Evolutionary conservation across 2,329 filamentous ascomycete genomes (phyloP).

Genomic region (Ophiostoma ulmi): DNA sequence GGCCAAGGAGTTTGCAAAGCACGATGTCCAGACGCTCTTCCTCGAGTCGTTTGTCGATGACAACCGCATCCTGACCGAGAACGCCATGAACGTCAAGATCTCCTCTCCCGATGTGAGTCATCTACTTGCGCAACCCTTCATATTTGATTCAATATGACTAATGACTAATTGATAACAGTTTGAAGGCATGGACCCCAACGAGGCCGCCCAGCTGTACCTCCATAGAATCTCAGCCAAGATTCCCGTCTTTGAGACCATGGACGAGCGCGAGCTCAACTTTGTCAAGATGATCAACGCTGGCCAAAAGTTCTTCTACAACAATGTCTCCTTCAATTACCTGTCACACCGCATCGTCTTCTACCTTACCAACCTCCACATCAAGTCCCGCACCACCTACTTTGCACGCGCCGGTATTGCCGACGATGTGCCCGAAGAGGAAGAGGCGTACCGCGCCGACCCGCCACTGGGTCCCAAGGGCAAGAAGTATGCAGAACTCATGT

Average conservation of each 20-base stretch:
- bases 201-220: slow-evolving; percentile 88
- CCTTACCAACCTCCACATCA: slow-evolving; percentile 94
- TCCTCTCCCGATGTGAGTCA: slow-evolving; percentile 79
- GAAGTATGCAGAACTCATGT: slow-evolving; percentile 80
- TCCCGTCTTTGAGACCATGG: slow-evolving; percentile 94
- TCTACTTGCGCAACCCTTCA: too few species aligned
- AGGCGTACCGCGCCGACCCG: slow-evolving; percentile 88
- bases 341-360: slow-evolving; percentile 98
- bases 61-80: slow-evolving; percentile 88
- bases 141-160: background rate
- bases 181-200: slow-evolving; percentile 82
- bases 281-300: slow-evolving; percentile 99
- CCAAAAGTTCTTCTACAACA: slow-evolving; percentile 89
- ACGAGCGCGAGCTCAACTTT: slow-evolving; percentile 88
- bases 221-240: slow-evolving; percentile 87
- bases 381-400: slow-evolving; percentile 89
- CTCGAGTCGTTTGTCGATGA: slow-evolving; percentile 95
- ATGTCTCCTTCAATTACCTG: slow-evolving; percentile 92
- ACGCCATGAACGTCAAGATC: slow-evolving; percentile 95
- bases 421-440: slow-evolving; percentile 79
- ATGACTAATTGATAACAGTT: slow-evolving; percentile 50
- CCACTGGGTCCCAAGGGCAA: slow-evolving; percentile 73
- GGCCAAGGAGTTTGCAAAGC: slow-evolving; percentile 95
- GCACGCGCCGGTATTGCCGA: slow-evolving; percentile 80
- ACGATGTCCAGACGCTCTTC: slow-evolving; percentile 93